Percentiles rank a stretch among this genome's conserved stretches.
Evolutionary conservation across 2,329 filamentous ascomycete species (phyloP).

Genomic region (Clarireedia hainanense): DNA sequence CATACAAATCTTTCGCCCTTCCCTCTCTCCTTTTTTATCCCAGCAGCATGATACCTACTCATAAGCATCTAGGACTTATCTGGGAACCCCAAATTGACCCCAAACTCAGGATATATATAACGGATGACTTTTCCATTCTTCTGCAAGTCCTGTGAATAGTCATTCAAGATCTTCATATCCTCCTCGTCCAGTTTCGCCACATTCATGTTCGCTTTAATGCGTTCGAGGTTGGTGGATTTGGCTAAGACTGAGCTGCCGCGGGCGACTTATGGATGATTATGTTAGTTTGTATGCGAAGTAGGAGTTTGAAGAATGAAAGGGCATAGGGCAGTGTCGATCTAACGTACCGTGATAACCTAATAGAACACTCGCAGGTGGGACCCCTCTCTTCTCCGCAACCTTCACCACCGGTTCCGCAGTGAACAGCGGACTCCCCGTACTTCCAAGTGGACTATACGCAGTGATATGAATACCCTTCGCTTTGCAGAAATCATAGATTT

Average conservation of each 20-base stretch:
- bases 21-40: too few species aligned
- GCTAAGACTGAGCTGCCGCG: conserved; percentile 63
- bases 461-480: conserved; percentile 43
- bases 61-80: conserved; percentile 33
- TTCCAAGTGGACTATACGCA: conserved; percentile 40
- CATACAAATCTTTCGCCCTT: too few species aligned
- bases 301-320: not conserved
- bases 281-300: not conserved
- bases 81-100: conserved; percentile 63
- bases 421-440: conserved; percentile 38
- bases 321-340: not conserved
- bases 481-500: conserved; percentile 43
- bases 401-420: conserved; percentile 52
- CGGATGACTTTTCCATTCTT: conserved; percentile 46
- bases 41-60: too few species aligned
- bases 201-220: conserved; percentile 64
- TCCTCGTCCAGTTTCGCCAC: conserved; percentile 55
- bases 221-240: conserved; percentile 60
- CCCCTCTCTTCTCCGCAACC: conserved; percentile 56
- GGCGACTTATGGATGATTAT: conserved; percentile 42
- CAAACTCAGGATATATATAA: conserved; percentile 63
- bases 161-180: conserved; percentile 51
- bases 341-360: conserved; percentile 64
- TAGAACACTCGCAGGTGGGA: conserved; percentile 54
- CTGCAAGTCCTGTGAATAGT: conserved; percentile 43